These are phyloP conservation scores for Emergomyces orientalis DNA, from an alignment of 2,329 filamentous ascomycete species.

Conservation along the genomic window DNA sequence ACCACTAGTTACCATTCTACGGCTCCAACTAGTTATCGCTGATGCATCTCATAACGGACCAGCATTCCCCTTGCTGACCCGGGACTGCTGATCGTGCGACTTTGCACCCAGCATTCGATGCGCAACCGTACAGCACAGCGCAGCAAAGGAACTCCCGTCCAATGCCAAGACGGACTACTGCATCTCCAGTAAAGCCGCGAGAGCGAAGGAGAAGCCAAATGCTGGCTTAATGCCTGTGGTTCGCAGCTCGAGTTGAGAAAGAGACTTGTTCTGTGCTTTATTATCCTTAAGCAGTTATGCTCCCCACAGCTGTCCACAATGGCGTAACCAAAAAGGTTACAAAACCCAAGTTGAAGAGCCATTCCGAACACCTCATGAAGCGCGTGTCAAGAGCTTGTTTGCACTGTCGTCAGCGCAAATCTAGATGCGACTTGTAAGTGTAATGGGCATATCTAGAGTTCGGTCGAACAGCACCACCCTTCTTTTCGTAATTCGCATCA, in stretches of 20 bases:
- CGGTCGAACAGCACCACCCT: conserved; percentile 5
- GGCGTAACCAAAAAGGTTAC: conserved; percentile 12
- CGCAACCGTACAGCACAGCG: neutral
- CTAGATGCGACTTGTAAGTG: conserved; percentile 44
- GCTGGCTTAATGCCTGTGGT: conserved; percentile 5
- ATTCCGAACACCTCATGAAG: conserved; percentile 31
- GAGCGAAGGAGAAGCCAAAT: neutral
- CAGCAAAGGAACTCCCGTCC: neutral
- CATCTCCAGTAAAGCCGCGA: neutral
- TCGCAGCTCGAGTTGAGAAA: conserved; percentile 6
- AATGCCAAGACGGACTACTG: conserved; percentile 3
- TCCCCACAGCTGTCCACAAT: conserved; percentile 10
- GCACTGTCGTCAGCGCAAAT: conserved; percentile 43
- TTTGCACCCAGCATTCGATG: neutral
- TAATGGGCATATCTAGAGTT: neutral
- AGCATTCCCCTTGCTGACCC: conserved; percentile 2
- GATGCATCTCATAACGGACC: conserved; percentile 1
- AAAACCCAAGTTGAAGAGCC: conserved; percentile 20
- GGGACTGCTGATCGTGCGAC: conserved; percentile 6
- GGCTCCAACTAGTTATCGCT: neutral
- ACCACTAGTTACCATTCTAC: neutral
- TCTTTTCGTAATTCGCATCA: conserved; percentile 7
- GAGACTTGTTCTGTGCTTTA: conserved; percentile 2
- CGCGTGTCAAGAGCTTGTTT: conserved; percentile 42
- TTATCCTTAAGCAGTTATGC: conserved; percentile 10